Conservation (phyloP, 108 stramenopile species). For the Cyclotella atomus region DNA sequence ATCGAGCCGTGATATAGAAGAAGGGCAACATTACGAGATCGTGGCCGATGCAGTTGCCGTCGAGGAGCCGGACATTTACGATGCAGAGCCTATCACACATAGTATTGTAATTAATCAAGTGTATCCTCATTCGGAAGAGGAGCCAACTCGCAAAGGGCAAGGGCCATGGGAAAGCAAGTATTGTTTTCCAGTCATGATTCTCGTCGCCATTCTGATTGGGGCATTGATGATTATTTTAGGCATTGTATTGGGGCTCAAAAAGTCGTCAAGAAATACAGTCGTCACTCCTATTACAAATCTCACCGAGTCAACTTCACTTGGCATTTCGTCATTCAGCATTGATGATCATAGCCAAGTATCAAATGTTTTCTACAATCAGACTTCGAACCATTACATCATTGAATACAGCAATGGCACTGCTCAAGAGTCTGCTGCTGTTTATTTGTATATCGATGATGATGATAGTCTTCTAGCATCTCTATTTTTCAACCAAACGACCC, state of each 20-base stretch:
- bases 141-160: background rate
- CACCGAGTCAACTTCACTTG: background rate
- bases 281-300: background rate
- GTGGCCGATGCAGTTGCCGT: constrained; percentile 6
- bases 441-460: background rate
- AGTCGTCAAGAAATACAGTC: too few species aligned
- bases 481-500: background rate
- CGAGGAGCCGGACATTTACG: constrained; percentile 8
- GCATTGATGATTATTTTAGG: background rate
- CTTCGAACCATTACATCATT: constrained; percentile 6
- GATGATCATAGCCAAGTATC: constrained; percentile 2
- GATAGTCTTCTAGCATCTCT: background rate
- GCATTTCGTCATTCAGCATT: too few species aligned
- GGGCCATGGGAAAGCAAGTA: background rate
- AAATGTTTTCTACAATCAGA: background rate
- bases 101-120: background rate
- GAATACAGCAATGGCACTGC: background rate
- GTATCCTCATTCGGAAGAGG: background rate
- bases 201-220: background rate
- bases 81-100: background rate
- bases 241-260: background rate
- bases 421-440: background rate
- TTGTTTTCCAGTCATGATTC: background rate
- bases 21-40: constrained; percentile 4
- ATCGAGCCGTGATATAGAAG: background rate